Percentiles rank a stretch among this genome's conserved stretches.
phyloP scores from a whole-genome alignment of 2,329 filamentous ascomycete genomes.

The Colletotrichum nymphaeae region DNA sequence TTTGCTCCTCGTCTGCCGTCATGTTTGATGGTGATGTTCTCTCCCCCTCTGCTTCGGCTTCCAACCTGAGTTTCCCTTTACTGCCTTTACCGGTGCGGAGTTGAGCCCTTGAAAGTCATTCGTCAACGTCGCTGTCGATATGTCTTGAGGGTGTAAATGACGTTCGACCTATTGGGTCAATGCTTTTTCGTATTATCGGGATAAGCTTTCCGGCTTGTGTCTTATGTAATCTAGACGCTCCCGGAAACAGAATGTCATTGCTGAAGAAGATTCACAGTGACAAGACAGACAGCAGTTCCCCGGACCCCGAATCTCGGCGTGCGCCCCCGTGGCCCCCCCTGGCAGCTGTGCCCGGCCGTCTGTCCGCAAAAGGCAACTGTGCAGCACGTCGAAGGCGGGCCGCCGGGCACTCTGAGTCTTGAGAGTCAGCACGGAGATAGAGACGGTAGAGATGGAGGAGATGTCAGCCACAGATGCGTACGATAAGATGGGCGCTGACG shows the following conservation, averaged over 20 bases:
- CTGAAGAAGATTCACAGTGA: not conserved
- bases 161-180: not conserved
- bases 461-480: not conserved
- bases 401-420: too few relatives aligned
- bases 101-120: not conserved
- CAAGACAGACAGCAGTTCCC: not conserved
- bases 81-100: not conserved
- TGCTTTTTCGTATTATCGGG: not conserved
- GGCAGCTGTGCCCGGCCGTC: conserved; percentile 7
- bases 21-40: conserved; percentile 1
- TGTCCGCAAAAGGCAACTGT: conserved; percentile 22
- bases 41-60: not conserved
- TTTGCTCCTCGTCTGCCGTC: conserved; percentile 27
- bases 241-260: not conserved
- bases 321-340: not conserved
- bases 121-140: not conserved
- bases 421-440: too few relatives aligned
- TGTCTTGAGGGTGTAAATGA: not conserved
- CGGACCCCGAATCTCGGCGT: conserved; percentile 26
- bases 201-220: not conserved
- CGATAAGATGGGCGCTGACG: conserved; percentile 21
- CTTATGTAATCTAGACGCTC: not conserved
- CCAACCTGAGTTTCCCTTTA: not conserved
- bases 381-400: not conserved
- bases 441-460: too few relatives aligned